Evolutionary conservation across 306 rosid species (phyloP), one percentile per base, ranked within the genome.

Genomic region (Neltuma alba): DNA sequence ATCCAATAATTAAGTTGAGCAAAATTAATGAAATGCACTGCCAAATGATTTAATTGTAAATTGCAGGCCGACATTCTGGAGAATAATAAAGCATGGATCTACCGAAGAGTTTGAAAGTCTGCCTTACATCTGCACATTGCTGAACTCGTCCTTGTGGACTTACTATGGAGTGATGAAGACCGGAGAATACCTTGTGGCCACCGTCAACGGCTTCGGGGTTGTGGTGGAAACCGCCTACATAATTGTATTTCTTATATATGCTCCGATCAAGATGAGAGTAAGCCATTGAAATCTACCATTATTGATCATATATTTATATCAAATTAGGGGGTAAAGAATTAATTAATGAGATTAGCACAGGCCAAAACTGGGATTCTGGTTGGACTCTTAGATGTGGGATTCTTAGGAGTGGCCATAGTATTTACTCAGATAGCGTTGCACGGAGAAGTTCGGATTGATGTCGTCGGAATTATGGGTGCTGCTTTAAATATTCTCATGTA

Each of bases 41-140:
- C 18, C n/a, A n/a, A n/a, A 48, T 4, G 18, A 16, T 4, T 18
- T 15, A 48, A 48, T 8, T 1, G n/a, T n/a, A n/a, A 33, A 34
- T 34, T 64, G 81, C 81, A 85, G 88, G 71, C 76, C 74, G 14
- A 91, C 96, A 31, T 92, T 92, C 78, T 66, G 85, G 79, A 23
- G 87, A 81, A 86, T 92, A 66, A 28, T 81, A 37, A 89, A 76
- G 86, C 27, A 48, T 4, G 31, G 75, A 47, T 84, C 92, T 36
- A 92, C 92, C 0, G 90, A 88, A 76, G 91, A 92, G 34, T 92
- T 92, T 78, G 87, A 81, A 10, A 84, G 93, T 81, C 70, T 91
- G 58, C 97, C 96, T 13, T 92, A 89, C 54, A 82, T 91, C 16
- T 89, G 93, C 85, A 90, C 93, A 14, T 72, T 91, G 75, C 87